phyloP scores from a whole-genome alignment of 1,284 basidiomycete genomes.

The Trichosporon asahii region DNA sequence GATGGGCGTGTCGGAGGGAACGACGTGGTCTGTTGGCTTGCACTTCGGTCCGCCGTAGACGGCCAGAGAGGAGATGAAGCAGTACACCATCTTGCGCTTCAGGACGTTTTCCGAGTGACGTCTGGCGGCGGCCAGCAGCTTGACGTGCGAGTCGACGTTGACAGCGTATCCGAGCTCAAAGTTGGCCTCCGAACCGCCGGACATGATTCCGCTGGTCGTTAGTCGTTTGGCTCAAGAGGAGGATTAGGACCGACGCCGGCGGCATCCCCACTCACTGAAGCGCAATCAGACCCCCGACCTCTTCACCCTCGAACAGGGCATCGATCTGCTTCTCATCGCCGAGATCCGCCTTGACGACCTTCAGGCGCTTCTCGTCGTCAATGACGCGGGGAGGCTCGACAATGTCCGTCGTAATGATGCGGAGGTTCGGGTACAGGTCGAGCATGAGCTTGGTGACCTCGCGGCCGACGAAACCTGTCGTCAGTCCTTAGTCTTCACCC shows the following conservation, averaged over 20 bases:
- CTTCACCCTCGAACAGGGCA: conserved; percentile 50
- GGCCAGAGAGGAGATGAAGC: conserved; percentile 62
- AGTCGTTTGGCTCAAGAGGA: too few relatives aligned
- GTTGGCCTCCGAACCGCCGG: conserved; percentile 63
- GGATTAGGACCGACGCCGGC: too few relatives aligned
- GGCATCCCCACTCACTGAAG: conserved; percentile 41
- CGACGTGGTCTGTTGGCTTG: conserved; percentile 42
- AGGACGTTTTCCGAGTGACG: conserved; percentile 44
- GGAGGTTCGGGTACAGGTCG: conserved; percentile 53
- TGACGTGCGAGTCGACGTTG: conserved; percentile 62
- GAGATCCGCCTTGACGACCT: conserved; percentile 57
- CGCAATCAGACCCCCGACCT: conserved; percentile 48
- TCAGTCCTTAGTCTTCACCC: too few relatives aligned
- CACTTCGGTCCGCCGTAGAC: conserved; percentile 64
- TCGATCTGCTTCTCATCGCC: conserved; percentile 54
- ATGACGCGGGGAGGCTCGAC: conserved; percentile 55
- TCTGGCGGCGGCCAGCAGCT: conserved; percentile 57
- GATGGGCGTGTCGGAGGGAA: conserved; percentile 56
- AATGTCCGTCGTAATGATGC: conserved; percentile 61
- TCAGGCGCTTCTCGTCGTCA: conserved; percentile 44
- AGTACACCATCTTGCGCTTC: conserved; percentile 55
- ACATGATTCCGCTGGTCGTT: conserved; percentile 60
- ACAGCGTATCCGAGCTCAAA: conserved; percentile 61
- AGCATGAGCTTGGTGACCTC: conserved; percentile 52
- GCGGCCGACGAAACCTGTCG: conserved; percentile 50